Conservation (phyloP, 2,329 filamentous ascomycete genomes). For the Sporothrix schenckii region DNA sequence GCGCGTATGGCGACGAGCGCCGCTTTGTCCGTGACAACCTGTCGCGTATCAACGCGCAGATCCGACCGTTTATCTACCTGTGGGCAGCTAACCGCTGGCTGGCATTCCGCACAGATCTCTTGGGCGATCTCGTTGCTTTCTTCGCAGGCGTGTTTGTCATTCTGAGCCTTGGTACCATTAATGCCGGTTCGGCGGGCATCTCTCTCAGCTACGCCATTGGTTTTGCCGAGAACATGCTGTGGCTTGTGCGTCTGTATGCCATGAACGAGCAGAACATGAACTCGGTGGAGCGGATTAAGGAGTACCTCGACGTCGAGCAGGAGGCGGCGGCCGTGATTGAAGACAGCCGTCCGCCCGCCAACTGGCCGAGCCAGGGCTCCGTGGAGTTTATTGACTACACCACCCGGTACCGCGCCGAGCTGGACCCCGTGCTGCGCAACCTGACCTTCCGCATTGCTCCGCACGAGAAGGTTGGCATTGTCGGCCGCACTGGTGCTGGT, state of each 20-base stretch:
- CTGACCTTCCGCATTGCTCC: constrained; percentile 85
- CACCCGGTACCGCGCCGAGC: constrained; percentile 82
- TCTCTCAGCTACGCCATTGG: constrained; percentile 95
- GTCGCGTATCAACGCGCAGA: constrained; percentile 82
- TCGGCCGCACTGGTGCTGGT: constrained; percentile 91
- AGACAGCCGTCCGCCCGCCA: constrained; percentile 72
- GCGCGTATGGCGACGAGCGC: constrained; percentile 91
- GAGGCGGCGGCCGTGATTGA: constrained; percentile 80
- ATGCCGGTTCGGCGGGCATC: constrained; percentile 88
- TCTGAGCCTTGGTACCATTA: constrained; percentile 76
- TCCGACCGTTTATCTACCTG: constrained; percentile 90
- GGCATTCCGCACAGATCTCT: constrained; percentile 84
- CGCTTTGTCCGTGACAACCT: constrained; percentile 94
- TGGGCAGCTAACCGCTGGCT: constrained; percentile 99
- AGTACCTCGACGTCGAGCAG: constrained; percentile 95
- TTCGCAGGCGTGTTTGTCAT: constrained; percentile 92
- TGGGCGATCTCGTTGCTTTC: constrained; percentile 90
- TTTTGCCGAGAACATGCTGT: constrained; percentile 95
- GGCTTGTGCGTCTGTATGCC: constrained; percentile 92
- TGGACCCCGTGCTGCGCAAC: constrained; percentile 81
- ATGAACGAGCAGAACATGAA: constrained; percentile 99
- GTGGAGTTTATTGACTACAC: constrained; percentile 90
- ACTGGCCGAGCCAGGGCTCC: constrained; percentile 83
- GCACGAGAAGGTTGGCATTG: constrained; percentile 91
- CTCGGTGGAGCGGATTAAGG: constrained; percentile 94